These are phyloP conservation scores for Saccharomyces jurei DNA, from an alignment of 805 yeast genomes.

Conservation along the genomic window DNA sequence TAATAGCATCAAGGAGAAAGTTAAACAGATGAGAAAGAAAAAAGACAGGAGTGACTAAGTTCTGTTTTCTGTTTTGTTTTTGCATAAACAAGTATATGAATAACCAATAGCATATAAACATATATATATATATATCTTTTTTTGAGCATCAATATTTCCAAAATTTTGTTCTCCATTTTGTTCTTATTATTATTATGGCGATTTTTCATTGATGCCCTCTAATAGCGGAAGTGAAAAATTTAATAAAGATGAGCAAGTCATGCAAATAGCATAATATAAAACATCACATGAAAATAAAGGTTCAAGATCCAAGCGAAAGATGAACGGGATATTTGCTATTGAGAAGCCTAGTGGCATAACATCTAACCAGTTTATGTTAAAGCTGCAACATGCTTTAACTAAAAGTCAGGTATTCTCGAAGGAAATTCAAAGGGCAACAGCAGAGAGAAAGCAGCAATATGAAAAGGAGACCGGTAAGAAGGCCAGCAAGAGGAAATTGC, in stretches of 20 bases:
- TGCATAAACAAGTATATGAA: neutral
- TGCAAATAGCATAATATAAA: neutral
- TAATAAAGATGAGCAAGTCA: neutral
- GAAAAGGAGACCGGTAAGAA: constrained; percentile 35
- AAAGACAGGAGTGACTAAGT: constrained; percentile 6
- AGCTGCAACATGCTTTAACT: constrained; percentile 56
- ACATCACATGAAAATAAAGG: constrained; percentile 2
- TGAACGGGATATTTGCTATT: constrained; percentile 92
- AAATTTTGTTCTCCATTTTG: neutral
- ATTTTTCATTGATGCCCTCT: neutral
- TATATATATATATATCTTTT: neutral
- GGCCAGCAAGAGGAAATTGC: constrained; percentile 44
- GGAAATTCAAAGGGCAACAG: constrained; percentile 44
- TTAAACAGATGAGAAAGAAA: constrained; percentile 36
- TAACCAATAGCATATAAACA: neutral
- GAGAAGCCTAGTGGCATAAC: constrained; percentile 82
- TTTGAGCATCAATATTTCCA: neutral
- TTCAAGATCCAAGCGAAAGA: constrained; percentile 18
- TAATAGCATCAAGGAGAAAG: constrained; percentile 46
- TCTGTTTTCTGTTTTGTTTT: neutral
- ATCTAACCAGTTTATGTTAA: constrained; percentile 64
- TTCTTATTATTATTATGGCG: neutral
- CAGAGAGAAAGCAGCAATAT: constrained; percentile 36
- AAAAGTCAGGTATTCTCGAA: constrained; percentile 48
- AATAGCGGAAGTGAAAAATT: neutral